Evolutionary conservation across 2,329 filamentous ascomycete species (phyloP), one percentile per base, ranked within the genome.

Genomic region (Colletotrichum sansevieriae): DNA sequence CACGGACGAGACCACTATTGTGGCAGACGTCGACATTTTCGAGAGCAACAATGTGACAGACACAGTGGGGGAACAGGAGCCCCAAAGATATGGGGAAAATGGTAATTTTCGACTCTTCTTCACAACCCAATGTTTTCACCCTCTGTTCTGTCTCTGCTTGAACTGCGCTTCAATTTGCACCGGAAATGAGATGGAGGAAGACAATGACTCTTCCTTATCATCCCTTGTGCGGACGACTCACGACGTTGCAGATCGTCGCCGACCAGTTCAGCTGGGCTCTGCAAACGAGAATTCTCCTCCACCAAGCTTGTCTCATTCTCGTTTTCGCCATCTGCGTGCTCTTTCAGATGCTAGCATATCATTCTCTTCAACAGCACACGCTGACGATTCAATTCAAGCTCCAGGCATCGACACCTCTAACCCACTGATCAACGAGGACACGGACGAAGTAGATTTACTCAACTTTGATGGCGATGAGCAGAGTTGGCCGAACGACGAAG

Each of bases 371-470:
- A 70, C 65, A 65, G 37, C 64, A 44, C 64, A 72, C 49, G 62
- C 76, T 78, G 72, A 79, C 73, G 54, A 71, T 43, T 55, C 58
- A 51, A 56, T 57, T 46, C 52, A 68, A 78, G 77, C 72, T 41
- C 51, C 55, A 54, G 70, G 70, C 59, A 72, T 72, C 44, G 74
- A 72, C 59, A 72, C 74, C 54, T 58, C 70, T 63, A 71, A 78
- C 63, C 71, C 75, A 41, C 74, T 77, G 22, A 65, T 66, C 47
- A 71, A 73, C 41, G 57, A 72, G n/a, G 75, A 75, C 22, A 46
- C 56, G 44, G 46, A 65, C 7, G 65, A 57, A 44, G 49, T 22
- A 10, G 56, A 61, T 43, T 11, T 49, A 18, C 41, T 61, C 20
- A 39, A 56, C 35, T 33, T 59, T 10, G 35, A 10, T 25, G 51